Evolutionary conservation across 345 rosid genomes (phyloP).

Genomic region (Corchorus capsularis): DNA sequence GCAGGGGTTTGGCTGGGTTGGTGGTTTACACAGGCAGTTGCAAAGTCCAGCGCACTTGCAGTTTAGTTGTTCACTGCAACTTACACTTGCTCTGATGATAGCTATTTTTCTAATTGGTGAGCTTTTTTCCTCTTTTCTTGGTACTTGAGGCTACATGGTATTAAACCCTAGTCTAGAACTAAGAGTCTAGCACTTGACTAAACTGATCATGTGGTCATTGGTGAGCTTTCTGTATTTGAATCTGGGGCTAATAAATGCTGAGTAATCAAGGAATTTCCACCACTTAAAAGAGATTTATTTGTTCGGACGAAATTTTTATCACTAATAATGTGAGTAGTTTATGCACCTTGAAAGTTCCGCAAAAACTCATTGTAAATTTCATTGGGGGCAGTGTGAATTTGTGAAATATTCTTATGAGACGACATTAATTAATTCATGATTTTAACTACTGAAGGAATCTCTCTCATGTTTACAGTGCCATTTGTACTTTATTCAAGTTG

Average conservation of each 20-base stretch:
- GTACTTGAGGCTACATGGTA: background rate
- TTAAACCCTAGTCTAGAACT: no score
- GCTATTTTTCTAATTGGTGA: conserved; percentile 73
- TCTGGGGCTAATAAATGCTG: background rate
- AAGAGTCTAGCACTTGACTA: no score
- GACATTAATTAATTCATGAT: background rate
- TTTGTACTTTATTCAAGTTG: conserved; percentile 55
- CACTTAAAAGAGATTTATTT: background rate
- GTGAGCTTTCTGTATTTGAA: conserved; percentile 33
- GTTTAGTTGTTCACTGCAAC: conserved; percentile 56
- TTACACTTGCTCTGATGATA: conserved; percentile 62
- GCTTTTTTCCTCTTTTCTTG: conserved; percentile 20
- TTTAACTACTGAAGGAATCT: background rate
- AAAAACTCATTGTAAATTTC: background rate
- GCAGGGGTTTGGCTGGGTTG: conserved; percentile 49
- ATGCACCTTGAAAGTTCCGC: background rate
- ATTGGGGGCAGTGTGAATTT: background rate
- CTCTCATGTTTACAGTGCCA: conserved; percentile 46
- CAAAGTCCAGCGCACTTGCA: conserved; percentile 47
- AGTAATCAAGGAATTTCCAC: background rate
- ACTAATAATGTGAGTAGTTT: background rate
- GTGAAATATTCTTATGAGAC: background rate
- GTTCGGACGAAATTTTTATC: background rate
- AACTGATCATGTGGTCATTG: conserved; percentile 32
- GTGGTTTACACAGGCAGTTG: conserved; percentile 49